A percentile compares a stretch with the other conserved stretches of the same genome.
Conservation (phyloP, 2,329 filamentous ascomycete species). For the Cladorrhinum sp. region DNA sequence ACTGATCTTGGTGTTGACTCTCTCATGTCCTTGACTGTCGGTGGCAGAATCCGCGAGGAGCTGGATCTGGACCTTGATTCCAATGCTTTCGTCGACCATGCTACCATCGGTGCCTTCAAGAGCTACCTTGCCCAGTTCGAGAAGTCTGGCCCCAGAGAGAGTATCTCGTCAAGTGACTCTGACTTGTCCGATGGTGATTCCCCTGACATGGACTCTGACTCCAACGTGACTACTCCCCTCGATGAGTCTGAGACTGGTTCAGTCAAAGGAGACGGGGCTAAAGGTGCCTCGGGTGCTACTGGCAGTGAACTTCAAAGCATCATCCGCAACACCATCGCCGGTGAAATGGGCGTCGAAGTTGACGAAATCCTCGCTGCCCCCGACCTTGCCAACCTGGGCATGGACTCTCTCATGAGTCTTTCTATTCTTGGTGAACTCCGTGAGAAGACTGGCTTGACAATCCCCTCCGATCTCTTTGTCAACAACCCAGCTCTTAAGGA, state of each 20-base stretch:
- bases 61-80: constrained; percentile 54
- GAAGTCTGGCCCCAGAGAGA: constrained; percentile 28
- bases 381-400: constrained; percentile 54
- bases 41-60: constrained; percentile 56
- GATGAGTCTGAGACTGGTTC: constrained; percentile 52
- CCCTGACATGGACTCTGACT: constrained; percentile 47
- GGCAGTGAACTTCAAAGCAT: constrained; percentile 47
- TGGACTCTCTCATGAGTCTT: constrained; percentile 58
- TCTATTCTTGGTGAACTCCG: constrained; percentile 54
- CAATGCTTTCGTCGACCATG: constrained; percentile 52
- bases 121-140: constrained; percentile 41
- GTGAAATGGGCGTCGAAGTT: constrained; percentile 68
- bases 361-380: constrained; percentile 57
- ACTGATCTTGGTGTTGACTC: constrained; percentile 59
- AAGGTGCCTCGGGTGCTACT: constrained; percentile 31
- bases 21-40: constrained; percentile 58
- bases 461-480: constrained; percentile 60
- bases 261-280: constrained; percentile 39
- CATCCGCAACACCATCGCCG: constrained; percentile 65
- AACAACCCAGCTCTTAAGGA: constrained; percentile 62
- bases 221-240: constrained; percentile 50
- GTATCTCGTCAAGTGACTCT: constrained; percentile 32
- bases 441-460: constrained; percentile 51
- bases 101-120: constrained; percentile 55
- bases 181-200: constrained; percentile 42